Base-by-base conservation (phyloP, 1,284 basidiomycete genomes). In the Peniophora sp. region DNA sequence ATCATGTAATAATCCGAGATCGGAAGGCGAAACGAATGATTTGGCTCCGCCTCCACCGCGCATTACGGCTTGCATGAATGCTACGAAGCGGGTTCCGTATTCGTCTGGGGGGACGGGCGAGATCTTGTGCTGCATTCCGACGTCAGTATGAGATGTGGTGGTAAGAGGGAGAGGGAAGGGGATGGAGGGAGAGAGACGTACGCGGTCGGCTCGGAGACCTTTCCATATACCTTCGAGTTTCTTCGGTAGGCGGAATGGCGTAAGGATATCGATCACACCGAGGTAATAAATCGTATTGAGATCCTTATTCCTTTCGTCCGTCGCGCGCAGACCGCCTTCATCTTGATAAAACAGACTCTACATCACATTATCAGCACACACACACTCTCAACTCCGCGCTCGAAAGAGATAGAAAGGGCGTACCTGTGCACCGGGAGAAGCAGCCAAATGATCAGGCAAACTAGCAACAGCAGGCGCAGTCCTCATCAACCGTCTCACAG, bases 301-400 rank as follows among this genome's bases (percentile, higher is more conserved):
- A 2, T 78, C 69, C 27, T 78, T 72, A 64, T 98, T 96, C 20
- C 65, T 67, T 59, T 96, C 92, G 65, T 96, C 85, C 14, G 95
- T 97, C 23, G 93, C 92, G 24, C 87, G 81, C 53, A 97, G 68
- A 1, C 97, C 96, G 22, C 95, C 95, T 62, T 99, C 97, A 63
- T 99, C 94, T 63, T 96, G 92, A 64, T 97, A 98, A 69, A 98
- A 99, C 35, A 97, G 67, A 65, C 96, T n/a, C n/a, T n/a, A n/a
- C n/a, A n/a, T n/a, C n/a, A n/a, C 10, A n/a, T 10, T n/a, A n/a
- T 36, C 34, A 36, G 34, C 34, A n/a, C 10, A 10, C 10, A 36
- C n/a, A 36, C 34, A 36, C 34, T 10, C n/a, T 10, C 34, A n/a
- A 36, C 10, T 10, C 10, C 10, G 34, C 10, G 10, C 10, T 10